These are phyloP conservation scores for Pisolithus albus DNA, from an alignment of 768 basidiomycete genomes.

Conservation along the genomic window DNA sequence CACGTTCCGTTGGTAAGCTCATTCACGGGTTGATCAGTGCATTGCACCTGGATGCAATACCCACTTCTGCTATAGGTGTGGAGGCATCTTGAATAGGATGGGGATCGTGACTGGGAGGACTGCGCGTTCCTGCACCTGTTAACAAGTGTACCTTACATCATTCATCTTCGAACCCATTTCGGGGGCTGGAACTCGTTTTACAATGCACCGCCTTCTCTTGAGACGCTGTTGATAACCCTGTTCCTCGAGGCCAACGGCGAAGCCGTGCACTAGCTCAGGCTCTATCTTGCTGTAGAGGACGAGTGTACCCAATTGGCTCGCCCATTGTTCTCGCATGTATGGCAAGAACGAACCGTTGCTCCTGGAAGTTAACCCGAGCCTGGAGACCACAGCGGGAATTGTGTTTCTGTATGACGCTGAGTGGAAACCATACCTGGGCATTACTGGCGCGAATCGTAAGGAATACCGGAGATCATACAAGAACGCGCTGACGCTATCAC, in stretches of 20 bases:
- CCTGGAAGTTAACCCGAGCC: too few relatives aligned
- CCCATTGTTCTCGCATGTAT: too few relatives aligned
- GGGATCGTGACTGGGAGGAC: constrained; percentile 29
- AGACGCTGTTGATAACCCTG: neutral
- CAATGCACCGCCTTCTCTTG: neutral
- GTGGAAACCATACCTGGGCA: too few relatives aligned
- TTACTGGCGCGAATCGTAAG: too few relatives aligned
- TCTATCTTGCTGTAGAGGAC: neutral
- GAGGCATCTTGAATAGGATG: constrained; percentile 34
- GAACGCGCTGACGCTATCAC: too few relatives aligned
- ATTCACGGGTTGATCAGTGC: constrained; percentile 30
- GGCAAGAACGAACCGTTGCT: too few relatives aligned
- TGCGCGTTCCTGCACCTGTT: constrained; percentile 28
- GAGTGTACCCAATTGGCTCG: neutral
- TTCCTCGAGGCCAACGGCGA: neutral
- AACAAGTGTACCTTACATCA: neutral
- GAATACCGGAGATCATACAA: too few relatives aligned
- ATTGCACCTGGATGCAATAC: constrained; percentile 52
- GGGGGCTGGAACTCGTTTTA: too few relatives aligned
- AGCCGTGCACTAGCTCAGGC: neutral
- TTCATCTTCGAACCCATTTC: neutral
- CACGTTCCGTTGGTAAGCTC: neutral
- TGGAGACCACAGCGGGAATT: too few relatives aligned
- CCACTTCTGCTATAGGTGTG: constrained; percentile 51
- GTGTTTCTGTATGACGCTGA: too few relatives aligned